Evolutionary conservation across 2,329 filamentous ascomycete genomes (phyloP).

Genomic region (Arthroderma sp.): DNA sequence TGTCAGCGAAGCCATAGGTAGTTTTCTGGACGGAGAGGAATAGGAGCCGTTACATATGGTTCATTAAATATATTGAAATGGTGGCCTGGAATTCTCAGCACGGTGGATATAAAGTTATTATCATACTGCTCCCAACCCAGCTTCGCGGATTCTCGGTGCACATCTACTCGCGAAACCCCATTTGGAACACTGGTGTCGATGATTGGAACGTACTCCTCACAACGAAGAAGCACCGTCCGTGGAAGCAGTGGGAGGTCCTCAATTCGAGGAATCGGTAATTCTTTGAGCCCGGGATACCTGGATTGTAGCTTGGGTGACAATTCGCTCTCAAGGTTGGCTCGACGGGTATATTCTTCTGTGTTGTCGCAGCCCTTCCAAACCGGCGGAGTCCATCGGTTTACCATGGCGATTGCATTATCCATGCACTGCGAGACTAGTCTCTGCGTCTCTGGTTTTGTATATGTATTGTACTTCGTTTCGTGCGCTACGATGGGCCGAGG

Average conservation of each 20-base stretch:
- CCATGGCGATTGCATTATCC: conserved; percentile 7
- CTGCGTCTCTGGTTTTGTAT: conserved; percentile 8
- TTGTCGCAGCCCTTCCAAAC: conserved; percentile 9
- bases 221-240: conserved; percentile 10
- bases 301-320: conserved; percentile 5
- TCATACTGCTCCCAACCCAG: conserved; percentile 14
- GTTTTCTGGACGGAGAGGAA: neutral
- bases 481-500: conserved; percentile 3
- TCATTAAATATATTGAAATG: conserved; percentile 13
- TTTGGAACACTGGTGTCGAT: conserved; percentile 1
- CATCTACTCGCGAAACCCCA: conserved; percentile 10
- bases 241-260: conserved; percentile 3
- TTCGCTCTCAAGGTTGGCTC: conserved; percentile 6
- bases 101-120: conserved; percentile 9
- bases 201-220: conserved; percentile 11
- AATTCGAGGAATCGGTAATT: conserved; percentile 1
- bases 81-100: conserved; percentile 12
- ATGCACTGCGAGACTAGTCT: conserved; percentile 8
- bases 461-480: conserved; percentile 6
- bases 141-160: conserved; percentile 6
- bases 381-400: conserved; percentile 8
- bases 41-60: conserved; percentile 9
- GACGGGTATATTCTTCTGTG: neutral
- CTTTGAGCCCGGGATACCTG: conserved; percentile 1
- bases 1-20: neutral